Evolutionary conservation across 108 stramenopile genomes (phyloP).

Genomic region (Phaeodactylum tricornutum): DNA sequence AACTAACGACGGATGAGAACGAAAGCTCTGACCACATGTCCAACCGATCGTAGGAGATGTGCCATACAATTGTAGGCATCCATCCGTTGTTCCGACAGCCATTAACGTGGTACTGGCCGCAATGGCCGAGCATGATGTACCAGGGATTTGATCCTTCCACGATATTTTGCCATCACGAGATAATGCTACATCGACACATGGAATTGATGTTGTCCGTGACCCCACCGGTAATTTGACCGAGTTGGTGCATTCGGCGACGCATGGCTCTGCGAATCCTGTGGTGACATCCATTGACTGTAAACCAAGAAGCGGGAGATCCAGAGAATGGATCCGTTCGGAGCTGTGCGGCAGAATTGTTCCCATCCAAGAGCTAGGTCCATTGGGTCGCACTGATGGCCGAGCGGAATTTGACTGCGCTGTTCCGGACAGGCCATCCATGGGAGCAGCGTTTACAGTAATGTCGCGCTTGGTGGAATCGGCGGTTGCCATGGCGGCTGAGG

Average conservation of each 20-base stretch:
- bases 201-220: conserved; percentile 24
- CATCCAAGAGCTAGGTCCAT: too few relatives aligned
- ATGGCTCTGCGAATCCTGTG: conserved; percentile 17
- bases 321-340: conserved; percentile 44
- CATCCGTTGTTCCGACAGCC: conserved; percentile 68
- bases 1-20: conserved; percentile 66
- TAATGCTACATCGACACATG: conserved; percentile 48
- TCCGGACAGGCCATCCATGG: background rate
- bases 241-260: conserved; percentile 73
- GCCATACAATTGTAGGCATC: conserved; percentile 62
- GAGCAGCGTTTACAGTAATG: background rate
- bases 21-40: conserved; percentile 48
- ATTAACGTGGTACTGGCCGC: conserved; percentile 36
- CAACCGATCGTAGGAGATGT: conserved; percentile 71
- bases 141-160: conserved; percentile 67
- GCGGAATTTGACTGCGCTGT: too few relatives aligned
- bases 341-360: conserved; percentile 36
- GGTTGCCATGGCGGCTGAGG: conserved; percentile 11
- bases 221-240: conserved; percentile 26
- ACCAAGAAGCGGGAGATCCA: conserved; percentile 40
- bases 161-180: conserved; percentile 31
- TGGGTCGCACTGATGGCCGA: too few relatives aligned
- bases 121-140: conserved; percentile 50
- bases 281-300: background rate
- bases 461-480: background rate